Conservation (phyloP, 179 eudicot genomes). For the Pouteria campechiana region DNA sequence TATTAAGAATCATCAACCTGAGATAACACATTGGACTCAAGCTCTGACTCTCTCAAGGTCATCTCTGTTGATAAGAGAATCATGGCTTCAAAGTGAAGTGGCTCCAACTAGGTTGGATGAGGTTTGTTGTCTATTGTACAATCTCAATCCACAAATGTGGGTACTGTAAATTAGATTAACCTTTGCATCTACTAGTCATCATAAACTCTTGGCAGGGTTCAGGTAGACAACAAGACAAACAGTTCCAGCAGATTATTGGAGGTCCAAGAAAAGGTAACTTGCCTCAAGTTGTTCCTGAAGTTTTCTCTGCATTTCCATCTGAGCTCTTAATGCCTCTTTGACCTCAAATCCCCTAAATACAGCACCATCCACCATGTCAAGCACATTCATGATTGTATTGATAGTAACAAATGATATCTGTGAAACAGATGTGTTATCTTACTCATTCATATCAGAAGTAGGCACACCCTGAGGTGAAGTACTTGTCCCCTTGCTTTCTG, state of each 20-base stretch:
- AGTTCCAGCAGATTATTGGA: background rate
- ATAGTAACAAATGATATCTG: background rate
- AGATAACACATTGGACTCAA: too few species aligned
- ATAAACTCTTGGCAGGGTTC: too few species aligned
- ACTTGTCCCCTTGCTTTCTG: constrained; percentile 52
- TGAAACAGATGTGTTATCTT: constrained; percentile 11
- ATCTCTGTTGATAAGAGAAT: too few species aligned
- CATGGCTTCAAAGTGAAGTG: too few species aligned
- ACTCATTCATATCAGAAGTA: constrained; percentile 60
- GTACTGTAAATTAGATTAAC: too few species aligned
- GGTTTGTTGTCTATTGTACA: too few species aligned
- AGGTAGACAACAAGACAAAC: too few species aligned
- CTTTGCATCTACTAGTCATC: too few species aligned
- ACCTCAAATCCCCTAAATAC: constrained; percentile 54
- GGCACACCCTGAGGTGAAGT: constrained; percentile 51
- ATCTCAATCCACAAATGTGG: too few species aligned
- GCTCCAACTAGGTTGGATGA: too few species aligned
- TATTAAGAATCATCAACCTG: too few species aligned
- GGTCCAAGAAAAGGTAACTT: constrained; percentile 6
- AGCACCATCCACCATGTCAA: background rate
- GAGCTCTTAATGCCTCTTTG: constrained; percentile 70
- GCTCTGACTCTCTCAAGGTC: too few species aligned
- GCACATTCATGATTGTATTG: background rate
- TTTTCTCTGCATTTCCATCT: constrained; percentile 72
- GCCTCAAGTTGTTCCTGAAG: constrained; percentile 65